Percentiles rank a stretch among this genome's conserved stretches.
Evolutionary conservation across 2,329 filamentous ascomycete genomes (phyloP).

Genomic region (Truncatella angustata): DNA sequence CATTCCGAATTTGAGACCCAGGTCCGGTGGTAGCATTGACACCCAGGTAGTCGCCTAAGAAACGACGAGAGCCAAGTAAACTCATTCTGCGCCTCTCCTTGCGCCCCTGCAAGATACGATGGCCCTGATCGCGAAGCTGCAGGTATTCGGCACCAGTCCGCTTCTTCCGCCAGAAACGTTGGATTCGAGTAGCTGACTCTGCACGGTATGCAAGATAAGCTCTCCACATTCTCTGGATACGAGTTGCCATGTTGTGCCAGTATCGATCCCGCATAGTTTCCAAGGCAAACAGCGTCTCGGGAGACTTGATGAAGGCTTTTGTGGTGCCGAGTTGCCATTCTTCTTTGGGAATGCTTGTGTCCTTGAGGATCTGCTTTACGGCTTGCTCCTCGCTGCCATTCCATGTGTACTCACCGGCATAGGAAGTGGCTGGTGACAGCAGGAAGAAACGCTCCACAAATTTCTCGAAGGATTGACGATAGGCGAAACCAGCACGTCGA

Average conservation of each 20-base stretch:
- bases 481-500: slow-evolving; percentile 92
- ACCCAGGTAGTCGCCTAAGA: slow-evolving; percentile 92
- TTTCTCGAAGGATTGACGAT: slow-evolving; percentile 95
- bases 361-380: slow-evolving; percentile 88
- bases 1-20: slow-evolving; percentile 75
- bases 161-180: slow-evolving; percentile 93
- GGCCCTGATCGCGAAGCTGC: slow-evolving; percentile 83
- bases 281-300: slow-evolving; percentile 92
- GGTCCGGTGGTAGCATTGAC: slow-evolving; percentile 77
- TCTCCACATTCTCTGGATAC: slow-evolving; percentile 95
- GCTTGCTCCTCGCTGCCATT: slow-evolving; percentile 83
- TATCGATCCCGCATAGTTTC: slow-evolving; percentile 98
- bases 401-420: slow-evolving; percentile 97
- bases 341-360: slow-evolving; percentile 90
- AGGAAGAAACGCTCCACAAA: slow-evolving; percentile 98
- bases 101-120: slow-evolving; percentile 74
- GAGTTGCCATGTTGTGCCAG: slow-evolving; percentile 99
- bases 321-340: slow-evolving; percentile 97
- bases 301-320: slow-evolving; percentile 97
- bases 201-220: slow-evolving; percentile 91
- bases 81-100: slow-evolving; percentile 93
- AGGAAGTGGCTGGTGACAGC: slow-evolving; percentile 89
- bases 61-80: slow-evolving; percentile 85
- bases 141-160: slow-evolving; percentile 87
- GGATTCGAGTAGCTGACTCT: slow-evolving; percentile 91